A percentile compares a stretch with the other conserved stretches of the same genome.
phyloP scores from a whole-genome alignment of 1,284 basidiomycete species.

The Leccinum fallax region DNA sequence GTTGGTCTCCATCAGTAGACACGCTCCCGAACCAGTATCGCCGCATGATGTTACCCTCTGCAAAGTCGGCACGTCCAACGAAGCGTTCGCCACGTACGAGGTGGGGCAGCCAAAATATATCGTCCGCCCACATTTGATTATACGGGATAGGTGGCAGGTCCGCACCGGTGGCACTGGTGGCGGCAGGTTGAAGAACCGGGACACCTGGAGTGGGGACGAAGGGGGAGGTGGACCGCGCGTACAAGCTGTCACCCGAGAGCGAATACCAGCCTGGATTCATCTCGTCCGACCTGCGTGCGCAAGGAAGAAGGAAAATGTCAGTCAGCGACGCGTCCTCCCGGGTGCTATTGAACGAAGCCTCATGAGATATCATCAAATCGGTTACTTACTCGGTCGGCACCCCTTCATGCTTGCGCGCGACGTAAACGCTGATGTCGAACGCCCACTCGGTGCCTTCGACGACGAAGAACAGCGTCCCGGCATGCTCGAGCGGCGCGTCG shows the following conservation, averaged over 20 bases:
- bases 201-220: background rate
- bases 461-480: constrained; percentile 64
- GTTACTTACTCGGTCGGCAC: constrained; percentile 57
- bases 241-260: constrained; percentile 25
- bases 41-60: constrained; percentile 28
- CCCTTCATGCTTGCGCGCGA: constrained; percentile 56
- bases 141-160: constrained; percentile 38
- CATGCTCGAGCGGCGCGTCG: constrained; percentile 55
- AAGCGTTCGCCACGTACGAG: constrained; percentile 37
- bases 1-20: background rate
- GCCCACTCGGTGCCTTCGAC: constrained; percentile 52
- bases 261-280: constrained; percentile 46
- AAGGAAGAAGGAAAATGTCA: background rate
- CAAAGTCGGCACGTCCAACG: constrained; percentile 42
- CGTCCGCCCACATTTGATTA: constrained; percentile 44
- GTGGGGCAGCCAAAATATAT: constrained; percentile 40
- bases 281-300: constrained; percentile 39
- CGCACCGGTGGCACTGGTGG: background rate
- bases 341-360: background rate
- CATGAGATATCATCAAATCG: background rate
- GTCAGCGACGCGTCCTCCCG: background rate
- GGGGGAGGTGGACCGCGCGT: background rate
- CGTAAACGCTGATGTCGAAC: constrained; percentile 69
- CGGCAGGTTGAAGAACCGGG: background rate
- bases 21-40: constrained; percentile 8